Base-by-base conservation (phyloP, 2,329 filamentous ascomycete genomes). In the Periconia sp. region DNA sequence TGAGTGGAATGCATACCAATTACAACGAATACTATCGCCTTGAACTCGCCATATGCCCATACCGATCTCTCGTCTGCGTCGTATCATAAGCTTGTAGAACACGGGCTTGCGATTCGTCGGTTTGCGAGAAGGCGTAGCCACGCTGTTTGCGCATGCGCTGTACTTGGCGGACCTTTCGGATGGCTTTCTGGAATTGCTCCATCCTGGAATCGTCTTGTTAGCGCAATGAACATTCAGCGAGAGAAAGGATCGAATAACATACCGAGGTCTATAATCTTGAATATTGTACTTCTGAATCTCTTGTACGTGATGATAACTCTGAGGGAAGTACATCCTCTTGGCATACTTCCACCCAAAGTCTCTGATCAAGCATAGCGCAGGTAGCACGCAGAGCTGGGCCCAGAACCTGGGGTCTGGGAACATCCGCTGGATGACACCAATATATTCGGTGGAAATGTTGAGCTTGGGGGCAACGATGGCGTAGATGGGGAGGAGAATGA, bases 211-310 rank as follows among this genome's bases (percentile, higher is more conserved):
- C 54, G 36, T 16, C 18, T 7, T 11, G 21, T 9, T 4, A 34
- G 16, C 13, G 13, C 5, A 15, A 29, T 19, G 11, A 33, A 19
- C 10, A 22, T 22, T 17, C 7, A 18, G 5, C 13, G 11, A 15
- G 19, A 23, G 13, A 31, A 1, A 38, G 28, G 6, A 18, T 19
- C n/a, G n/a, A n/a, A n/a, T 16, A 8, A 77, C 81, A 57, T 81
- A 92, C 89, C 94, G 86, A 50, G 94, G 94, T 65, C 94, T 81
- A 73, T 99, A 99, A 75, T 99, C 94, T 75, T 99, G 94, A 48
- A 99, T 96, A 63, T 99, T 99, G 76, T 97, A 99, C 75, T 99
- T 99, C 72, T 99, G 94, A 59, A 99, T 99, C 76, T 99, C 94
- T 73, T 99, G 94, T 52, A 99, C 94, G 70, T 99, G 94, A 61